A percentile compares a stretch with the other conserved stretches of the same genome.
These are phyloP conservation scores for Agrocybe pediades DNA, from an alignment of 768 basidiomycete genomes.

Conservation along the genomic window DNA sequence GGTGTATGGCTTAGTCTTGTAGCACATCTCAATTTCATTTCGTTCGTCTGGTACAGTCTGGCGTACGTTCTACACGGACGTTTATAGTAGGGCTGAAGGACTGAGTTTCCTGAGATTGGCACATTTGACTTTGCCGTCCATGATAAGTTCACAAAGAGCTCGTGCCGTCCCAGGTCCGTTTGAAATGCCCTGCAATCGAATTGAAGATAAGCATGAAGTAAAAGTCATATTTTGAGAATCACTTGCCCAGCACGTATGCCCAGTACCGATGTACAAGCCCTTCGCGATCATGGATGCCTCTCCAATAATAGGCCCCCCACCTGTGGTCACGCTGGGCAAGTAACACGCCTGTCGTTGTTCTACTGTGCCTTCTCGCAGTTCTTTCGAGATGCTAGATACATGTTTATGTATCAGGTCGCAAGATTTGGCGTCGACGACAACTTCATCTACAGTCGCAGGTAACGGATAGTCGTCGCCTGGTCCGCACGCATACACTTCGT, in stretches of 20 bases:
- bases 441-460: slow-evolving; percentile 73
- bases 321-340: slow-evolving; percentile 60
- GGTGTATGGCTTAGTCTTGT: too few species aligned
- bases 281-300: slow-evolving; percentile 54
- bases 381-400: slow-evolving; percentile 61
- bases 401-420: slow-evolving; percentile 58
- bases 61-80: too few species aligned
- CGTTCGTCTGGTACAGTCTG: too few species aligned
- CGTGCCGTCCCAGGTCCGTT: slow-evolving; percentile 85
- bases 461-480: slow-evolving; percentile 74
- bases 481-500: slow-evolving; percentile 79
- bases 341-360: slow-evolving; percentile 72
- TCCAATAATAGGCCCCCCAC: slow-evolving; percentile 75
- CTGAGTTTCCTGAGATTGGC: slow-evolving; percentile 52
- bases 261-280: slow-evolving; percentile 72
- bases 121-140: slow-evolving; percentile 65
- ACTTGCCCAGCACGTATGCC: slow-evolving; percentile 80
- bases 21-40: too few species aligned
- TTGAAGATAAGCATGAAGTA: not conserved
- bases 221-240: not conserved
- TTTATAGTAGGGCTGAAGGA: slow-evolving; percentile 13
- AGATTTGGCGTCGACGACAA: slow-evolving; percentile 54
- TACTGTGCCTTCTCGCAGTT: slow-evolving; percentile 54
- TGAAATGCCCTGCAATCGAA: slow-evolving; percentile 61
- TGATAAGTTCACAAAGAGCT: slow-evolving; percentile 67